Conservation (phyloP, 176 grass and related monocot genomes). For the Triticum urartu region DNA sequence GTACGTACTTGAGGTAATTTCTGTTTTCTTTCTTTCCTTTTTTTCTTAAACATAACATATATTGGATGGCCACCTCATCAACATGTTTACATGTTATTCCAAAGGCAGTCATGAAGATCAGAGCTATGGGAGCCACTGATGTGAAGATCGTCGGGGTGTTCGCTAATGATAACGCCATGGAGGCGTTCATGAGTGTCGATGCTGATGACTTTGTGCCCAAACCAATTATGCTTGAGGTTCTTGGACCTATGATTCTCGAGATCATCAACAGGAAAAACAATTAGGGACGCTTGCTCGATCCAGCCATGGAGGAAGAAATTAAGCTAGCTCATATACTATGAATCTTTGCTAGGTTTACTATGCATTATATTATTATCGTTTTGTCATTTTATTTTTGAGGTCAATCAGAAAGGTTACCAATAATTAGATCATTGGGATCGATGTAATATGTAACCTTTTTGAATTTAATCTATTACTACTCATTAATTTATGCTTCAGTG, state of each 20-base stretch:
- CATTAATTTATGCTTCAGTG: too few relatives aligned
- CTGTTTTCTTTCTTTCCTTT: not conserved
- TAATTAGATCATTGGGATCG: too few relatives aligned
- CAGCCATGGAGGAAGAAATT: too few relatives aligned
- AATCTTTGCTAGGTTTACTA: too few relatives aligned
- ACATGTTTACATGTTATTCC: not conserved
- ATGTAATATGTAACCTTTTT: too few relatives aligned
- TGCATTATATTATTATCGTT: too few relatives aligned
- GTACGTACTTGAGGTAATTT: not conserved
- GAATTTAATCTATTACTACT: too few relatives aligned
- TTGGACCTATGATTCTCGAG: not conserved
- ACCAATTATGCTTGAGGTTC: not conserved
- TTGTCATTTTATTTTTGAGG: too few relatives aligned
- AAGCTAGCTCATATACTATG: too few relatives aligned
- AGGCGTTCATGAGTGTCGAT: constrained; percentile 7
- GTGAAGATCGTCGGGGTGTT: constrained; percentile 27
- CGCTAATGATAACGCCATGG: not conserved
- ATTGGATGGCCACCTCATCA: too few relatives aligned
- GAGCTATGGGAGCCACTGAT: constrained; percentile 6
- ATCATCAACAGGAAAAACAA: constrained; percentile 6
- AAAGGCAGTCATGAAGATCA: constrained; percentile 24
- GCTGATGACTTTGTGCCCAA: constrained; percentile 22
- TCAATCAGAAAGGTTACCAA: too few relatives aligned
- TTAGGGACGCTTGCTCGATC: not conserved
- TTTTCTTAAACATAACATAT: too few relatives aligned